Base-by-base conservation (phyloP, 2,329 filamentous ascomycete genomes). In the Nemania sp. region DNA sequence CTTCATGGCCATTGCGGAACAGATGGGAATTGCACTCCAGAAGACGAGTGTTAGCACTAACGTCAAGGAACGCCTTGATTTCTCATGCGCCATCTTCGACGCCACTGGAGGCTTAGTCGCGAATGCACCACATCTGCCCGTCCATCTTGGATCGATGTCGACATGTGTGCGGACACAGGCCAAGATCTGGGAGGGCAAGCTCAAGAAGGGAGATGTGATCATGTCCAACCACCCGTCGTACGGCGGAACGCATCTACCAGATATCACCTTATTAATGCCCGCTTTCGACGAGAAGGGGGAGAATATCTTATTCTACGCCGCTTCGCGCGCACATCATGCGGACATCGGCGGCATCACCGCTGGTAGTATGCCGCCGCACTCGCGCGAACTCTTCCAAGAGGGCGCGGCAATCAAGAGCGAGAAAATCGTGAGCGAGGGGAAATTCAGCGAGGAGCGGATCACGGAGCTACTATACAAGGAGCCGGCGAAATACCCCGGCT, bases 141-240 rank as follows among this genome's bases (percentile, higher is more conserved):
- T 92, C 1, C 90, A 93, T 67, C 75, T 94, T 9, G 89, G 89
- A 23, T 90, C 86, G 42, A 91, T 93, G 89, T 89, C 87, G n/a
- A 92, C 89, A 8, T 91, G 89, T 44, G 88, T 93, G 2, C 79
- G 82, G 54, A 88, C 88, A 42, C 89, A 93, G 72, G 86, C 89
- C 5, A 81, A 88, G 62, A 90, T 92, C 52, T 94, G 89, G 89
- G 80, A 85, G 62, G 88, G 87, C 5, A 90, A 87, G 61, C 74
- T 94, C 47, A 88, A 89, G 64, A 85, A 81, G 52, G 90, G 90
- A 26, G 90, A 94, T 68, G 90, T 94, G 0, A 80, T 94, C 36
- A 88, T 93, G 5, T 89, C 88, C 0, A 94, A 94, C 63, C 90
- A 94, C 66, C 90, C 90, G 1, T 90, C 90, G 68, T 92, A 86